Conservation (phyloP, 805 yeast species). For the Wickerhamiella siamensis region DNA sequence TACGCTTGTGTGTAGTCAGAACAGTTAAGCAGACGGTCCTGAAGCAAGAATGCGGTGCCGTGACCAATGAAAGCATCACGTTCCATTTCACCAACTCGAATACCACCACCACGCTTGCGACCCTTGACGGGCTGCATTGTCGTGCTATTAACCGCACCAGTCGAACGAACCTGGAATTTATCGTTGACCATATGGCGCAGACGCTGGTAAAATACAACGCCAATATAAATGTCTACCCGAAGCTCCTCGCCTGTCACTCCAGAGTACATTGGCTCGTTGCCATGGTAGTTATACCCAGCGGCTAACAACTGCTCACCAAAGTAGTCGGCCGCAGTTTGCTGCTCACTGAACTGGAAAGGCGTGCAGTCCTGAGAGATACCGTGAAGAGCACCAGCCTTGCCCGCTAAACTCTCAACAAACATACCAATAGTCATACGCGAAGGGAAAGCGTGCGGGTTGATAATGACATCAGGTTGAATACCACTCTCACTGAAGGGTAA, state of each 20-base stretch:
- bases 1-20: conserved; percentile 90
- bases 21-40: conserved; percentile 87
- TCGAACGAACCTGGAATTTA: conserved; percentile 97
- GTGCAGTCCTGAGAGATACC: conserved; percentile 96
- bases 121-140: conserved; percentile 99
- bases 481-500: conserved; percentile 92
- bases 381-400: conserved; percentile 95
- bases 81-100: conserved; percentile 99
- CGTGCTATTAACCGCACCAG: conserved; percentile 93
- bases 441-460: conserved; percentile 99
- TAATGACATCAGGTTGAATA: conserved; percentile 84
- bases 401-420: conserved; percentile 98
- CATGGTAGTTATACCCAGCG: conserved; percentile 94
- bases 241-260: conserved; percentile 98
- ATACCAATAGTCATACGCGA: conserved; percentile 99
- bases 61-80: conserved; percentile 98
- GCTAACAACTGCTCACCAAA: conserved; percentile 81
- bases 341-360: conserved; percentile 87
- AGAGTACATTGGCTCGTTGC: conserved; percentile 97
- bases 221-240: conserved; percentile 89
- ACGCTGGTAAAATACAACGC: conserved; percentile 95
- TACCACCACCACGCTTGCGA: conserved; percentile 97
- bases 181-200: conserved; percentile 99
- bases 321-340: conserved; percentile 91
- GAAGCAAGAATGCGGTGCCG: conserved; percentile 88